A percentile compares a stretch with the other conserved stretches of the same genome.
Conservation (phyloP, 805 yeast species). For the Candida vaughaniae region DNA sequence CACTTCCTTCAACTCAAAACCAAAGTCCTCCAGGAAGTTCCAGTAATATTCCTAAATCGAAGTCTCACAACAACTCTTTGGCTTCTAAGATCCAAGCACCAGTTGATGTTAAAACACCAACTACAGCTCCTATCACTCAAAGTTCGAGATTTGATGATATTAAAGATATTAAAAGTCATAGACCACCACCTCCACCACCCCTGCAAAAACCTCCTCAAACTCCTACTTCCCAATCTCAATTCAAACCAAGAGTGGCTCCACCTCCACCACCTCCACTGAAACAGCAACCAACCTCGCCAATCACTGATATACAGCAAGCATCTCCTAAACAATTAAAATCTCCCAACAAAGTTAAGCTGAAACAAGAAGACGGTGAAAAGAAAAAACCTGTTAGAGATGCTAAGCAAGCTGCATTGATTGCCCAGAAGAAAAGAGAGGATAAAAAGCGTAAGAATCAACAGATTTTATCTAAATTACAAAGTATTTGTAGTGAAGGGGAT, state of each 20-base stretch:
- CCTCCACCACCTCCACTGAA: conserved; percentile 11
- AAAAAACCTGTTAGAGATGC: conserved; percentile 46
- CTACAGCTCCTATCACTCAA: conserved; percentile 38
- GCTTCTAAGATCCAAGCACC: conserved; percentile 25
- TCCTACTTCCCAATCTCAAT: conserved; percentile 9
- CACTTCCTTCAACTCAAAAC: conserved; percentile 8
- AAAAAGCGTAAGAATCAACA: conserved; percentile 71
- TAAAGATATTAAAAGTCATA: conserved; percentile 29
- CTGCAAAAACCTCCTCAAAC: neutral
- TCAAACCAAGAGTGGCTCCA: conserved; percentile 8
- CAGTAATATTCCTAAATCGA: conserved; percentile 32
- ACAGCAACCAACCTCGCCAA: conserved; percentile 1
- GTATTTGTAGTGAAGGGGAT: conserved; percentile 82
- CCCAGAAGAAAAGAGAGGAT: conserved; percentile 74
- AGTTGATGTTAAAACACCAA: conserved; percentile 19
- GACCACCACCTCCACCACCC: conserved; percentile 48
- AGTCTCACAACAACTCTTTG: conserved; percentile 40
- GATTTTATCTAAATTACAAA: conserved; percentile 64
- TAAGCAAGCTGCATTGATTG: conserved; percentile 53
- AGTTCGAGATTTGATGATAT: conserved; percentile 27
- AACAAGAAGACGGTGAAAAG: conserved; percentile 11
- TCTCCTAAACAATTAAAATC: conserved; percentile 4
- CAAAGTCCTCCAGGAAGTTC: conserved; percentile 4
- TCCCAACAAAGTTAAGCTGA: conserved; percentile 1
- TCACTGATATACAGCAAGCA: conserved; percentile 1